Evolutionary conservation across 1,284 basidiomycete genomes (phyloP).

Genomic region (Irpex sp.): DNA sequence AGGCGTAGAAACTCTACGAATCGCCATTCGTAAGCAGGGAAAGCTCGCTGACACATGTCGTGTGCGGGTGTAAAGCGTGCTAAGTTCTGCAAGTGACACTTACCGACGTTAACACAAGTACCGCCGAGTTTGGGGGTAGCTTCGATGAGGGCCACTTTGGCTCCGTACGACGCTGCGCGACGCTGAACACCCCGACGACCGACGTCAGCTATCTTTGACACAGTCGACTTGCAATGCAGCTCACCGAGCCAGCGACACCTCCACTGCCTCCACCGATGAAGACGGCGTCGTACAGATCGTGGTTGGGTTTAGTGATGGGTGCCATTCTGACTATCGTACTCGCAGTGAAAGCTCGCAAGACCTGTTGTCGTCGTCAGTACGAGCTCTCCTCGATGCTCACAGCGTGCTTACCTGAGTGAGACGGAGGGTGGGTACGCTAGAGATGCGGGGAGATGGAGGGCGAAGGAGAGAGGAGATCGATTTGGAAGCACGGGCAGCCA

Average conservation of each 20-base stretch:
- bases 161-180: conserved; percentile 90
- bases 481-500: conserved; percentile 7
- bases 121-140: conserved; percentile 79
- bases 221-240: conserved; percentile 21
- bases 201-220: background rate
- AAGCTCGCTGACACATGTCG: no score
- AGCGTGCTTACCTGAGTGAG: conserved; percentile 15
- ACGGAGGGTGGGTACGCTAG: background rate
- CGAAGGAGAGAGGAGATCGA: conserved; percentile 6
- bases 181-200: conserved; percentile 44
- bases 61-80: background rate
- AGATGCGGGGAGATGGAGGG: conserved; percentile 3
- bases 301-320: conserved; percentile 61
- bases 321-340: conserved; percentile 49
- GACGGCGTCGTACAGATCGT: conserved; percentile 74
- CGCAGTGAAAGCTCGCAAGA: conserved; percentile 45
- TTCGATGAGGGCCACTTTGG: conserved; percentile 92
- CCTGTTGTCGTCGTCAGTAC: conserved; percentile 29
- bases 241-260: conserved; percentile 73
- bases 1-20: background rate
- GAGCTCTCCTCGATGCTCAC: background rate
- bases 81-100: conserved; percentile 26
- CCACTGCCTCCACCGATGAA: conserved; percentile 86
- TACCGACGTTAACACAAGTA: conserved; percentile 95
- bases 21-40: background rate